Base-by-base conservation (phyloP, 495 filamentous ascomycete species). In the Antarctomyces pellizariae region DNA sequence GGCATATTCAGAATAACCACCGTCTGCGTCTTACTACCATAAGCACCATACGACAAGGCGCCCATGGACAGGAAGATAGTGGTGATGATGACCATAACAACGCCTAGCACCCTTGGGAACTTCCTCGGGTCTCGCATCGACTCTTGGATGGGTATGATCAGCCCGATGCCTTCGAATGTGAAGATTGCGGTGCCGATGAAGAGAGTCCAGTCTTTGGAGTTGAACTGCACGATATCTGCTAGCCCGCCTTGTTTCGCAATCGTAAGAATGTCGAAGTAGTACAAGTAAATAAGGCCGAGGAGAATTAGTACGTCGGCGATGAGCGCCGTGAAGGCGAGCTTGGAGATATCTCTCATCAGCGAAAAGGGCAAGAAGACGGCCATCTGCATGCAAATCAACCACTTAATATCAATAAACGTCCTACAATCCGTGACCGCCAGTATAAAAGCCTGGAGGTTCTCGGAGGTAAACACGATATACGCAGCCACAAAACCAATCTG, bases 111-210 rank as follows among this genome's bases (percentile, higher is more conserved):
- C 29, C 57, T 62, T 13, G 83, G 78, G 43, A 97, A 93, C 40
- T 89, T 79, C 27, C 67, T 57, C 1, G 79, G 86, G 25, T 76
- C 55, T 42, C 67, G 72, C 86, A 97, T 97, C 2, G 82, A 86
- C 42, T 86, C 78, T 49, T 97, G 89, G 31, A 97, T 95, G 2
- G 86, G 86, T 31, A 97, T 92, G 49, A 97, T 91, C n/a, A 97
- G 63, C 11, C 86, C 86, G 36, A 97, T 82, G 11, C 86, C 86
- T 43, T 97, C 86, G 36, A 92, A 97, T 3, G 86, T 97, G 55
- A 97, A 97, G 37, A 97, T 93, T 11, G 86, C 89, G 5, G 86
- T 95, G 36, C 86, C 86, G 39, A 97, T 93, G 47, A 95, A 92
- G 18, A 95, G 64, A 0, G 83, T 91, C 86, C 86, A 97, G 39